Evolutionary conservation across 2,329 filamentous ascomycete genomes (phyloP), one percentile per base, ranked within the genome.

Genomic region (Fusarium anthophilum): DNA sequence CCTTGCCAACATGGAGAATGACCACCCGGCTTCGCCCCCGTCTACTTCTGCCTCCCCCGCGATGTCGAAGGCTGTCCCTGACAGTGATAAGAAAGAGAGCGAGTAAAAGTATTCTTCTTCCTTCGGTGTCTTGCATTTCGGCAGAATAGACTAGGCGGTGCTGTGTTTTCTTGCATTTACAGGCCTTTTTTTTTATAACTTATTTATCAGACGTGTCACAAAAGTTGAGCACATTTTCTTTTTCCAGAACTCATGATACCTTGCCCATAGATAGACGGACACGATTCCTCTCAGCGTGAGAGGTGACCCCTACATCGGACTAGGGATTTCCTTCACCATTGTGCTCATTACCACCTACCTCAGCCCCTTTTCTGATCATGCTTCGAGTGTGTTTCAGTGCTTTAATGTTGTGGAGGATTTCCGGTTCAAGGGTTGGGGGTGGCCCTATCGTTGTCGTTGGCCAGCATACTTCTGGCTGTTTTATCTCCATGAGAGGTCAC

Each of bases 21-120:
- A 90, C 80, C 87, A 89, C 83, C 91, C 88, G 70, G 87, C 89
- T 78, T 94, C 93, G 77, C 92, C 93, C 79, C 91, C 92, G 63
- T 92, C 91, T 70, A 88, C 90, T 55, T 86, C 90, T 73, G 90
- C 89, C 65, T 93, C 92, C 62, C 92, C 92, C 54, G 88, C 89
- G 66, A 81, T 92, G 79, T 84, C 90, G 73, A 93, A 93, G 85
- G 88, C 86, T 71, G 87, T 86, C 71, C 87, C 89, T 71, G 89
- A 89, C 80, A 85, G 80, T 69, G 87, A 85, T 77, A 90, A 90
- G 82, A 87, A 87, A 83, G 85, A 84, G 78, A 83, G 84, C 81
- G 86, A 85, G 77, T 83, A 78, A 81, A 74, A 76, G 61, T 73
- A 70, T 73, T 63, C 61, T 76, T 78, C 74, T 79, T 77, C 76